Base-by-base conservation (phyloP, 148 eudicot species). In the Rhododendron ovatum region DNA sequence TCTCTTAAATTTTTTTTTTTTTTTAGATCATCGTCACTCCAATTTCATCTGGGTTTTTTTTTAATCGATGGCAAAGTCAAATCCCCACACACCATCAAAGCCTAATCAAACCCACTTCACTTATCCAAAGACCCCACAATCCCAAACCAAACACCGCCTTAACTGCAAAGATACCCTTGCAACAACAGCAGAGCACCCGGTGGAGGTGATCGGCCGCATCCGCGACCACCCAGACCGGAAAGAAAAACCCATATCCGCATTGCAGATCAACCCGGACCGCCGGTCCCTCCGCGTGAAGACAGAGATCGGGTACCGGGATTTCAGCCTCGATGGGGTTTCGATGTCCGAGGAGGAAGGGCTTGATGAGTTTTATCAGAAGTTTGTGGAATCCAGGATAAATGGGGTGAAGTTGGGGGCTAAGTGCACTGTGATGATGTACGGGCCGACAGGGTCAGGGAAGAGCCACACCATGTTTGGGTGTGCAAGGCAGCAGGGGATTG, bases 361-460 rank as follows among this genome's bases (percentile, higher is more conserved):
- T 81, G 98, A 94, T 41, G 91, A 89, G 78, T 95, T 97, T 86
- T 97, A 97, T 79, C 89, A 88, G 90, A 95, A 91, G 37, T 95
- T 94, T 73, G 90, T 97, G 30, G 90, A 92, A 57, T 50, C 92
- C 0, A 90, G 99, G 86, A 93, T 97, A 1, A 86, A 89, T 83
- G 99, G 99, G 39, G 98, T 97, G 55, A 95, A 97, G 84, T 82
- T 91, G 93, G 99, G 99, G 24, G 95, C 90, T 41, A 95, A 93
- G 76, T 97, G 99, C 61, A 97, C 99, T 0, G 81, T 97, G 0
- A 97, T 97, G 99, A 95, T 94, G 98, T 97, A 97, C 50, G 99
- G 99, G 9, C 98, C 99, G 0, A 97, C 99, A 0, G 99, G 99
- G n/a, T 92, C 98, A 15, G 99, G 99, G 8, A 97, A 97, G 88